Evolutionary conservation across 2,329 filamentous ascomycete genomes (phyloP).

Genomic region (Paracorniculantispora psalliotae): DNA sequence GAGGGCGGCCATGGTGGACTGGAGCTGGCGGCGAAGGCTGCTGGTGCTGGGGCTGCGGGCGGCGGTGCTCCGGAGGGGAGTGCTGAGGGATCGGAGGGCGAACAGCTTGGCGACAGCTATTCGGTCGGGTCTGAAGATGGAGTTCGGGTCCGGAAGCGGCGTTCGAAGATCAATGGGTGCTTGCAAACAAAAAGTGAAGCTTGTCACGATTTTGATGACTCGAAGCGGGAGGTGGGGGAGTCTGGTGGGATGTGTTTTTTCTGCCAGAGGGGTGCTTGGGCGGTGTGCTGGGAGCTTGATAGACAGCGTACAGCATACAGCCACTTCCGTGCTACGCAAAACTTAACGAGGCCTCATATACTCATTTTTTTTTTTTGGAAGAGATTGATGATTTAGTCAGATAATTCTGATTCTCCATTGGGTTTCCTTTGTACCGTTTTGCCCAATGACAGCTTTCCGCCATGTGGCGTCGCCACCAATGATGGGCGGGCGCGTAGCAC

Average conservation of each 20-base stretch:
- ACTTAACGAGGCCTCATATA: no score
- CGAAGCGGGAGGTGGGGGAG: slow-evolving; percentile 7
- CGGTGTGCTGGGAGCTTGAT: slow-evolving; percentile 6
- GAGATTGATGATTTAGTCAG: no score
- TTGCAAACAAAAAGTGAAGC: neutral
- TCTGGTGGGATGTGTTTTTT: slow-evolving; percentile 13
- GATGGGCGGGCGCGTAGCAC: no score
- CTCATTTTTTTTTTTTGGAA: no score
- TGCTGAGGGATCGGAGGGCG: slow-evolving; percentile 35
- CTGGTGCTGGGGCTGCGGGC: slow-evolving; percentile 17
- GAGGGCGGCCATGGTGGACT: slow-evolving; percentile 58
- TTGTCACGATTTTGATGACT: neutral
- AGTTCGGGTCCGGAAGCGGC: neutral
- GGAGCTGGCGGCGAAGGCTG: slow-evolving; percentile 23
- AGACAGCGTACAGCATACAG: neutral
- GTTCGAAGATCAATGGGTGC: neutral
- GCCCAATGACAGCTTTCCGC: no score
- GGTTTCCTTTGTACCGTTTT: no score
- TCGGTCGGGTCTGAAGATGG: neutral
- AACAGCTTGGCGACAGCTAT: slow-evolving; percentile 36
- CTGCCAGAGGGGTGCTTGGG: slow-evolving; percentile 10
- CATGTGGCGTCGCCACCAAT: no score
- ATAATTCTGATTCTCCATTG: no score
- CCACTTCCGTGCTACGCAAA: no score
- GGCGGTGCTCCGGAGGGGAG: slow-evolving; percentile 29